Conservation (phyloP, 257 asterid species). For the Coffea eugenioides region DNA sequence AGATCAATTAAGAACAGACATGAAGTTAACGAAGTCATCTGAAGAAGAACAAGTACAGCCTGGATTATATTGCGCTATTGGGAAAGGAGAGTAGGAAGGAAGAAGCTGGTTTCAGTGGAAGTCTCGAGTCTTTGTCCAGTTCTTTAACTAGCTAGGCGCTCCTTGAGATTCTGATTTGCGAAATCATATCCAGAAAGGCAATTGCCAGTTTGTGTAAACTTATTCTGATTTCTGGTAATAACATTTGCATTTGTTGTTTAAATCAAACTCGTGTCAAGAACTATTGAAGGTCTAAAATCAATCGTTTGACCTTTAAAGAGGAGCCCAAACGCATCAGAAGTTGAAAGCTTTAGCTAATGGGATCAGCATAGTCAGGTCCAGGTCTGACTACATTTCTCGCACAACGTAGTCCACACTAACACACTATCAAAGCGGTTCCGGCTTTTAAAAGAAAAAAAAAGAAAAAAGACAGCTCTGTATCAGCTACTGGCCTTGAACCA, state of each 20-base stretch:
- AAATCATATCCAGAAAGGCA: neutral
- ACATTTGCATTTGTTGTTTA: neutral
- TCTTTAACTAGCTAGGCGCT: too few relatives aligned
- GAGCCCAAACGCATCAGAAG: neutral
- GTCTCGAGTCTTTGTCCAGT: too few relatives aligned
- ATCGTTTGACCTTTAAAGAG: neutral
- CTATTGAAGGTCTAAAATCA: neutral
- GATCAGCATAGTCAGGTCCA: neutral
- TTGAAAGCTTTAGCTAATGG: neutral
- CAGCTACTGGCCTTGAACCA: too few relatives aligned
- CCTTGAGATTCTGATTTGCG: too few relatives aligned
- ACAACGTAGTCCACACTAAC: neutral
- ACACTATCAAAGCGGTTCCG: neutral
- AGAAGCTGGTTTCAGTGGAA: neutral
- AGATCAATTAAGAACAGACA: neutral
- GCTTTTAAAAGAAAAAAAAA: too few relatives aligned
- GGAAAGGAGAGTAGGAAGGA: neutral
- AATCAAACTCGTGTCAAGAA: neutral
- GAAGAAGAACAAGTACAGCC: neutral
- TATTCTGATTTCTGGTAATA: neutral
- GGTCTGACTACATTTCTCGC: neutral
- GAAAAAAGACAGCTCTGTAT: neutral
- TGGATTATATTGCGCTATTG: neutral
- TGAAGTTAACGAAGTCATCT: neutral
- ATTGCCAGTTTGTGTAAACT: neutral